Base-by-base conservation (phyloP, 2,329 filamentous ascomycete genomes). In the Cytospora piceae region DNA sequence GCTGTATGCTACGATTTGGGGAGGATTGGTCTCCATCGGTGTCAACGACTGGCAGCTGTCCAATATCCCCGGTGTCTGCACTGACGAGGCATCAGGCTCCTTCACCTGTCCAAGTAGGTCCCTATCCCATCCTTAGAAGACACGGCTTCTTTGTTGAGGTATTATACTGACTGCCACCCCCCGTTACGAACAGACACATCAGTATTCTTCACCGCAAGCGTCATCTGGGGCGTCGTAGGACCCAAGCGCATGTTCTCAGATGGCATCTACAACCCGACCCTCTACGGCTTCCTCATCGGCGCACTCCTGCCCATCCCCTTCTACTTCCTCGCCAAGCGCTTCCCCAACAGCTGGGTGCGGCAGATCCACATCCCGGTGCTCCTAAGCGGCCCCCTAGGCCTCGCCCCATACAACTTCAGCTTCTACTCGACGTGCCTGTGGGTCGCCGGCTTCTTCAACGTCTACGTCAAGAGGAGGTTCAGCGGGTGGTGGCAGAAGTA, bases 141-240 rank as follows among this genome's bases (percentile, higher is more conserved):
- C 14, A 20, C 15, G 7, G 3, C 24, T 1, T 6, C 29, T 49
- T 37, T 1, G 29, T 27, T 1, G 27, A 37, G 11, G 42, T 55
- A 14, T 34, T 27, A 24, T 51, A 14, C 39, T 57, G 22, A 60
- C 31, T 17, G 59, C 32, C 39, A 0, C 15, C 12, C 8, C 53
- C 17, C 14, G 12, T 34, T 11, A 4, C 34, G 3, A 14, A 37
- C 8, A 15, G 79, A 79, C 17, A 79, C 83, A 70, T 84, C 83
- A 72, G 83, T 82, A 4, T 85, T 85, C 73, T 87, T 85, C 73
- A 86, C 83, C 0, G 82, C 84, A 1, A 81, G 83, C 0, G 79
- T 86, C 0, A 76, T 86, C 4, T 86, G 83, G 83, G 84, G 83
- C 29, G 83, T 82, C 1, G 80, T 86, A 46, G 83, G 83, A 0